These are phyloP conservation scores for Phytophthora litchii DNA, from an alignment of 352 stramenopile genomes.

Conservation along the genomic window DNA sequence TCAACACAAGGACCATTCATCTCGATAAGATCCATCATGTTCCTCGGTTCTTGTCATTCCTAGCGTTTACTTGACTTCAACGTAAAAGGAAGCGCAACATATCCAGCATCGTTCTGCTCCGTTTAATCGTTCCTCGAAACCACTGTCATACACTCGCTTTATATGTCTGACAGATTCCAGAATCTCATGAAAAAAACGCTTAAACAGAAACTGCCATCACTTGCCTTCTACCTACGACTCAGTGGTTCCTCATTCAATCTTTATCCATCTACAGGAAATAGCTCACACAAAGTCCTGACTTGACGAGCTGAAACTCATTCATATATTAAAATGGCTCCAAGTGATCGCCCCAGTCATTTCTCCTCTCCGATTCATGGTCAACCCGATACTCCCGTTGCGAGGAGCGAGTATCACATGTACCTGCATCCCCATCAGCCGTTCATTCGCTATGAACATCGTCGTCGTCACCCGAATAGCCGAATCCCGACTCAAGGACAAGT, in stretches of 20 bases:
- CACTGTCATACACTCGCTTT: conserved; percentile 14
- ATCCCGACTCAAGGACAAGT: conserved; percentile 19
- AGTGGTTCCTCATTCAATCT: conserved; percentile 31
- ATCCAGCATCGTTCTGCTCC: conserved; percentile 11
- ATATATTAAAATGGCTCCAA: conserved; percentile 29
- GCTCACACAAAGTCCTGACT: not conserved
- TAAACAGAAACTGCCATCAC: conserved; percentile 24
- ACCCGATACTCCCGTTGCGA: conserved; percentile 8
- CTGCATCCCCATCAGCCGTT: conserved; percentile 24
- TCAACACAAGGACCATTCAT: too few species aligned
- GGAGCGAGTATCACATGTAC: conserved; percentile 14
- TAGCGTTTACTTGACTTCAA: conserved; percentile 1
- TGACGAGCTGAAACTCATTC: conserved; percentile 10
- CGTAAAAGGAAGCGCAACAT: conserved; percentile 6
- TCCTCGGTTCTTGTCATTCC: not conserved
- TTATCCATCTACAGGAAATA: conserved; percentile 16
- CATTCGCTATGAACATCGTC: conserved; percentile 15
- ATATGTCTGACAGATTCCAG: conserved; percentile 24
- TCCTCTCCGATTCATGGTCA: not conserved
- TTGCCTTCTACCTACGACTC: conserved; percentile 4
- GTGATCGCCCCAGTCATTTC: conserved; percentile 1
- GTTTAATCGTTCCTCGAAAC: conserved; percentile 29
- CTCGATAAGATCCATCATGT: conserved; percentile 22
- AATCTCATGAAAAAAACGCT: conserved; percentile 27
- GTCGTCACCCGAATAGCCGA: conserved; percentile 3